Evolutionary conservation across 139 green algal genomes (phyloP).

Genomic region (Coelastrella sp.): DNA sequence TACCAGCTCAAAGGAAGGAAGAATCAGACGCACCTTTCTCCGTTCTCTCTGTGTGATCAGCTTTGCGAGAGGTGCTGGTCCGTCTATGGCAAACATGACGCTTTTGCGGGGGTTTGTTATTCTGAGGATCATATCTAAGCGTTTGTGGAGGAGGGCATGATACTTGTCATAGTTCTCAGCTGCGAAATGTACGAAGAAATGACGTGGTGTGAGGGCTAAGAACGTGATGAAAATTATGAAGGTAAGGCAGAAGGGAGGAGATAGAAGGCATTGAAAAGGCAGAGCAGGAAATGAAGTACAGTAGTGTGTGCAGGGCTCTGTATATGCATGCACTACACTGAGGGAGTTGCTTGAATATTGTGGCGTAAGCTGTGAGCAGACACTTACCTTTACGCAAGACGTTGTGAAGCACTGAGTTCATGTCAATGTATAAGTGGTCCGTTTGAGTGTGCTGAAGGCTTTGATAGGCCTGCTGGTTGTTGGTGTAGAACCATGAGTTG

Average conservation of each 20-base stretch:
- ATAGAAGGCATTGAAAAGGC: too few species aligned
- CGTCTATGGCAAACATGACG: constrained; percentile 84
- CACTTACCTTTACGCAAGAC: constrained; percentile 71
- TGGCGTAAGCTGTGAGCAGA: too few species aligned
- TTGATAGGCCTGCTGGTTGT: constrained; percentile 69
- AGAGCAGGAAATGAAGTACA: background rate
- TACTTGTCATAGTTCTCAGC: constrained; percentile 66
- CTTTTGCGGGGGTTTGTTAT: constrained; percentile 62
- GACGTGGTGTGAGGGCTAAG: too few species aligned
- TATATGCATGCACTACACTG: too few species aligned
- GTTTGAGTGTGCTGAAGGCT: constrained; percentile 44
- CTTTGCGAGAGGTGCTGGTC: constrained; percentile 90
- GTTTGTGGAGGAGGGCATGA: constrained; percentile 69
- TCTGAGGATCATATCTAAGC: constrained; percentile 74
- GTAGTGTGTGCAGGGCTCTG: too few species aligned
- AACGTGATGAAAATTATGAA: too few species aligned
- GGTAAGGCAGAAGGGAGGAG: too few species aligned
- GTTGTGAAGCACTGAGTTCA: constrained; percentile 78
- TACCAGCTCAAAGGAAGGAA: background rate
- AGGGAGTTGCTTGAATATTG: too few species aligned
- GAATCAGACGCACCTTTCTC: constrained; percentile 53
- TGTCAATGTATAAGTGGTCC: constrained; percentile 87
- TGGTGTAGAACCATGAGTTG: constrained; percentile 73
- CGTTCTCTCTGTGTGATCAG: constrained; percentile 84
- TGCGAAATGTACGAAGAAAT: constrained; percentile 33